These are phyloP conservation scores for Fragilaria crotonensis DNA, from an alignment of 108 stramenopile species.

Conservation along the genomic window DNA sequence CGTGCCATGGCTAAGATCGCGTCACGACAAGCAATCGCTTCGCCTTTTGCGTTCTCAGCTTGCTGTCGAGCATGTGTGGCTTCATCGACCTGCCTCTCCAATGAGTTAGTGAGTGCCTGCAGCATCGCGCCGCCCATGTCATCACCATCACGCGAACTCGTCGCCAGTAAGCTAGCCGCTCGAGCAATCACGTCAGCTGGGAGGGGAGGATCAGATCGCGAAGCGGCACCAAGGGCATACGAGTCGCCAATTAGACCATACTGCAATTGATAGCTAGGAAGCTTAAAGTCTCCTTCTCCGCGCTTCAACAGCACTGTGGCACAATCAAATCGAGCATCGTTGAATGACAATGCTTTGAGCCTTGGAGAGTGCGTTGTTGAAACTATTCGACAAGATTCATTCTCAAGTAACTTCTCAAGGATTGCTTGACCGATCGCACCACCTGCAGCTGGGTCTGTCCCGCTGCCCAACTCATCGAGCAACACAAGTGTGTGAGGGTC, in stretches of 20 bases:
- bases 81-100: conserved; percentile 38
- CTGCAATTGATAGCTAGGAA: conserved; percentile 48
- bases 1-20: conserved; percentile 49
- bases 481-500: conserved; percentile 28
- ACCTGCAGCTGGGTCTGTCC: conserved; percentile 69
- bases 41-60: conserved; percentile 21
- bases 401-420: conserved; percentile 46
- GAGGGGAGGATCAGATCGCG: conserved; percentile 39
- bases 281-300: conserved; percentile 2
- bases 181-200: conserved; percentile 57
- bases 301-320: conserved; percentile 50
- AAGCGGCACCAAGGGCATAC: conserved; percentile 62
- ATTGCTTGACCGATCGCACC: conserved; percentile 70
- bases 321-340: conserved; percentile 42
- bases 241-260: conserved; percentile 77
- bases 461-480: conserved; percentile 74
- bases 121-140: not conserved
- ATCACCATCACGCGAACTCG: conserved; percentile 1
- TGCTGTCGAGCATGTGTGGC: conserved; percentile 12
- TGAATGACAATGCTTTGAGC: conserved; percentile 57
- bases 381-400: conserved; percentile 36
- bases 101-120: conserved; percentile 29
- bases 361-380: conserved; percentile 77
- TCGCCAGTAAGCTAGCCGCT: conserved; percentile 40
- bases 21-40: conserved; percentile 24